Evolutionary conservation across 1,284 basidiomycete genomes (phyloP), one percentile per base, ranked within the genome.

Genomic region (Cryptococcus wingfieldii): DNA sequence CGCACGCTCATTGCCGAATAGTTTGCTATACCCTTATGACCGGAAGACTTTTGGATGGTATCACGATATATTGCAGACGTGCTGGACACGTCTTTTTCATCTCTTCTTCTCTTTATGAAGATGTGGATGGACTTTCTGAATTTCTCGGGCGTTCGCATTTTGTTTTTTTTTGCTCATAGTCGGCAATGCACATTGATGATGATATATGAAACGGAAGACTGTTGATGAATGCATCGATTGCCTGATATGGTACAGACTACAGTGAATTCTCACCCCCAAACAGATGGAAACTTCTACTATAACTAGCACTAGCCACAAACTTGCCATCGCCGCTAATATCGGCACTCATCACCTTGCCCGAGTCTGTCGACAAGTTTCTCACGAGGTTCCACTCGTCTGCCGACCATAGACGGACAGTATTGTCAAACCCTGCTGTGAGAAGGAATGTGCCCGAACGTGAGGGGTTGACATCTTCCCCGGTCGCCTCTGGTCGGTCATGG

Each of bases 331-430:
- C 80, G 23, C 86, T 84, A 25, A 98, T 81, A 74, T 98, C 96
- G 34, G 95, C 92, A 38, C 89, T 92, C 96, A 98, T 98, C 57
- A 98, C 93, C 76, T 98, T 98, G 38, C 93, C 93, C 6, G 89
- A 88, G 71, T 98, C 95, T 14, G 92, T 94, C 37, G 89, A 86
- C 59, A 99, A 81, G 47, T 89, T 89, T 59, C 87, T 83, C 47
- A 97, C 80, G 38, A 95, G 80, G 68, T 92, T 90, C 95, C 96
- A 99, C 71, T 98, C 96, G 73, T 98, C 96, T 27, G 95, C 91
- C 63, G 88, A 91, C 96, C 96, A 99, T 47, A 98, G 72, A 72
- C 96, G 92, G 63, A 98, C 91, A 56, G 89, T 84, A 1, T 92
- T 91, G 72, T 99, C 96, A 75, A 98, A 98, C 1, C 95, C 95